phyloP scores from a whole-genome alignment of 2,329 filamentous ascomycete species.

The Diaporthe sp. region DNA sequence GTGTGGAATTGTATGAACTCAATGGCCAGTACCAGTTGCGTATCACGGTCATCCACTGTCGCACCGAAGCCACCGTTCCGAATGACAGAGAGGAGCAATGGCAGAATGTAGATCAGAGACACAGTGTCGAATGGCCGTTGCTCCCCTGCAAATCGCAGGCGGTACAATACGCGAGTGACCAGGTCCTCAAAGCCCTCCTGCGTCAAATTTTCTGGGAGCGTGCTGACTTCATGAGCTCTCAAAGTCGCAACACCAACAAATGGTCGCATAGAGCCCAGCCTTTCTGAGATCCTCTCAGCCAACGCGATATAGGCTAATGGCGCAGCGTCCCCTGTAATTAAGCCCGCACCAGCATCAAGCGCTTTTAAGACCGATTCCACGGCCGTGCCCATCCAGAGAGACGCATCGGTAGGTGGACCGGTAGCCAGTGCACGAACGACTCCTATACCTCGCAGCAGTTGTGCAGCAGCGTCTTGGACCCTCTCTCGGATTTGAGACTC shows the following conservation, averaged over 20 bases:
- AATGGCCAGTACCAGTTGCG: constrained; percentile 88
- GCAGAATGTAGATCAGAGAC: constrained; percentile 87
- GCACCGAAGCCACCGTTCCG: constrained; percentile 81
- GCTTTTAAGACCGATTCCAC: constrained; percentile 78
- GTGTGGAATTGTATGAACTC: constrained; percentile 93
- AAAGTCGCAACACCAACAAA: constrained; percentile 92
- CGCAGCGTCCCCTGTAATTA: constrained; percentile 84
- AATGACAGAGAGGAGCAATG: constrained; percentile 82
- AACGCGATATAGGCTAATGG: constrained; percentile 84
- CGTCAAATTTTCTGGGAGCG: constrained; percentile 77
- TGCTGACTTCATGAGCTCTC: constrained; percentile 78
- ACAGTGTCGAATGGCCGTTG: constrained; percentile 93
- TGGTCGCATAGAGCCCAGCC: constrained; percentile 79
- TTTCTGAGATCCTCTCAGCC: constrained; percentile 77
- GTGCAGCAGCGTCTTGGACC: constrained; percentile 76
- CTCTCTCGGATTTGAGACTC: constrained; percentile 81
- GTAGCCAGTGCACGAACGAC: constrained; percentile 85
- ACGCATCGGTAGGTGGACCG: constrained; percentile 89
- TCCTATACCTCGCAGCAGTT: constrained; percentile 83
- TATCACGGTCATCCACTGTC: constrained; percentile 81
- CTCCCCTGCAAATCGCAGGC: constrained; percentile 88
- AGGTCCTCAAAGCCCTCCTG: constrained; percentile 86
- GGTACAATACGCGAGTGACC: constrained; percentile 89
- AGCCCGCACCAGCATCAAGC: constrained; percentile 82
- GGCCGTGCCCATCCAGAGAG: constrained; percentile 87